Base-by-base conservation (phyloP, 1,139 yeast genomes). In the Neolecta irregularis region DNA sequence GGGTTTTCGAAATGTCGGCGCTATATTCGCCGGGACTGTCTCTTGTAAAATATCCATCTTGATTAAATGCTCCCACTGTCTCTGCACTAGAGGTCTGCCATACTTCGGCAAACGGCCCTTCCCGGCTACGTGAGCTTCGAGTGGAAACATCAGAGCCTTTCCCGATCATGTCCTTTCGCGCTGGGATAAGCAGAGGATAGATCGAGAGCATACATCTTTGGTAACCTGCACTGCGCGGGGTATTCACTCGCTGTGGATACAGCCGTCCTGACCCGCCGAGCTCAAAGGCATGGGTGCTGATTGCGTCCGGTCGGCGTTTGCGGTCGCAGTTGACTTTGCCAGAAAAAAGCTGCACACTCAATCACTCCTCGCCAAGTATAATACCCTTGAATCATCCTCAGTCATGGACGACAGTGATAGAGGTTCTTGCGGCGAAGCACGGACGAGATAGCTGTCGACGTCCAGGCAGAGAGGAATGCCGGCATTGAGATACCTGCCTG, bases 321-420 rank as follows among this genome's bases (percentile, higher is more conserved):
- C 22, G 17, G 7, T 28, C 31, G 7, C 31, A 20, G 13, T 28
- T 28, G 22, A 28, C 31, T 2, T 23, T 23, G 8, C 31, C 31
- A 3, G 19, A 12, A 16, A 28, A 28, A 15, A 28, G 31, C 9
- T 28, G n/a, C n/a, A n/a, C n/a, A n/a, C n/a, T n/a, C n/a, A n/a
- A n/a, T n/a, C n/a, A n/a, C n/a, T n/a, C n/a, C n/a, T n/a, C n/a
- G n/a, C n/a, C n/a, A n/a, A n/a, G n/a, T n/a, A n/a, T n/a, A n/a
- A n/a, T n/a, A n/a, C n/a, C n/a, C n/a, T 28, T 8, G 20, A 20
- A 8, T 28, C 31, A 15, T 28, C 31, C 7, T 28, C 31, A 16
- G 13, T 28, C 31, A 28, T 28, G 6, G 20, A 23, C 3, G 31
- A 28, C 13, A 28, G 22, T 28, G 31, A 28, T 16, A 28, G 17